phyloP scores from a whole-genome alignment of 345 rosid genomes.

The Boechera stricta region DNA sequence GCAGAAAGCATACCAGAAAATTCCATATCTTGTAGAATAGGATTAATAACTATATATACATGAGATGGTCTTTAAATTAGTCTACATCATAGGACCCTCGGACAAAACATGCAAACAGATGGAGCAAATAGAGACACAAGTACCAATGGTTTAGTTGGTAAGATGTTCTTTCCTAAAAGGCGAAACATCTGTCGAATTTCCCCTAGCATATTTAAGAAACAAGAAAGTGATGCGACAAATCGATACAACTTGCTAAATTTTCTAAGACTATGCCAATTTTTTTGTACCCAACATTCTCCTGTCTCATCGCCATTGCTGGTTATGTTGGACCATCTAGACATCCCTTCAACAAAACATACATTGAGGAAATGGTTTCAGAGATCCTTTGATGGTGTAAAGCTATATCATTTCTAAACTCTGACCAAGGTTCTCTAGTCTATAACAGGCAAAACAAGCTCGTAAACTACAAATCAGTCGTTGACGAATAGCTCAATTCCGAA shows the following conservation, averaged over 20 bases:
- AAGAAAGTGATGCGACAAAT: not conserved
- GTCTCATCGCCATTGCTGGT: conserved; percentile 40
- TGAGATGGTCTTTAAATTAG: not conserved
- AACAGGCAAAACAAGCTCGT: not conserved
- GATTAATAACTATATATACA: too few relatives aligned
- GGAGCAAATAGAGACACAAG: too few relatives aligned
- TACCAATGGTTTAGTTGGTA: too few relatives aligned
- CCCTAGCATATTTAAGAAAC: not conserved
- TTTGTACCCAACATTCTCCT: conserved; percentile 5
- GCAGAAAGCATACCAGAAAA: not conserved
- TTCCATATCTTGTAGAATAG: not conserved
- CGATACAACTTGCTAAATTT: too few relatives aligned
- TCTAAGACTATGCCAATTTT: not conserved
- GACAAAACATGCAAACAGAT: too few relatives aligned
- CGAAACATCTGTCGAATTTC: not conserved
- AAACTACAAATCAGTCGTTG: not conserved
- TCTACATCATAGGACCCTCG: too few relatives aligned
- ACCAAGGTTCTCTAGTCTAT: not conserved
- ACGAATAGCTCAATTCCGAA: conserved; percentile 4
- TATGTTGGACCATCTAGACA: conserved; percentile 44
- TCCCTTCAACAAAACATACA: conserved; percentile 44
- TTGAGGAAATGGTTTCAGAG: conserved; percentile 34
- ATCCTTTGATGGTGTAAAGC: not conserved
- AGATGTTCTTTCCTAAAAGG: conserved; percentile 4
- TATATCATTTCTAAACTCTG: not conserved